phyloP scores from a whole-genome alignment of 148 eudicot genomes.

The Silene conica region DNA sequence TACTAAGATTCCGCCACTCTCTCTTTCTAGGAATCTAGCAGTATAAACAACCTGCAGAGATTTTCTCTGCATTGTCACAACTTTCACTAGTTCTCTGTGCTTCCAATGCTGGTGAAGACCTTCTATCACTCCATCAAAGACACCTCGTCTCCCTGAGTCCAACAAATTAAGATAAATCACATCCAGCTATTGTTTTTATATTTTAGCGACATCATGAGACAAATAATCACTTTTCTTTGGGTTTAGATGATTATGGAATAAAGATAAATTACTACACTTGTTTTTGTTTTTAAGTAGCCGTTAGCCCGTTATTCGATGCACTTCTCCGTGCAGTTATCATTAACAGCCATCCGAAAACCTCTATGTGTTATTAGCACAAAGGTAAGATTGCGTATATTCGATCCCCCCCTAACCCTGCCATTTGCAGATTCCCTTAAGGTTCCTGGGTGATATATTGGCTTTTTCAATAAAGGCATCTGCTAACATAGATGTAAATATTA shows the following conservation, averaged over 20 bases:
- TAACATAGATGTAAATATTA: background rate
- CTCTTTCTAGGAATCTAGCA: constrained; percentile 64
- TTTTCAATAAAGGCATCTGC: background rate
- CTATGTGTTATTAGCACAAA: background rate
- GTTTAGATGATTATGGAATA: background rate
- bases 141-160: constrained; percentile 77
- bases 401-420: background rate
- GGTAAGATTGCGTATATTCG: background rate
- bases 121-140: constrained; percentile 89
- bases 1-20: constrained; percentile 74
- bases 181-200: too few relatives aligned
- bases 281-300: background rate
- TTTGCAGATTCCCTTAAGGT: too few relatives aligned
- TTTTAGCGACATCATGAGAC: too few relatives aligned
- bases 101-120: constrained; percentile 98
- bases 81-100: constrained; percentile 82
- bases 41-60: constrained; percentile 55
- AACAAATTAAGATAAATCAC: constrained; percentile 13
- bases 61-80: constrained; percentile 73
- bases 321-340: background rate
- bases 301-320: background rate
- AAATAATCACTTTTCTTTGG: background rate
- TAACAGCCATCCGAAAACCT: background rate
- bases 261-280: background rate
- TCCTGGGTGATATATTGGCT: too few relatives aligned